Evolutionary conservation across 1,284 basidiomycete genomes (phyloP).

Genomic region (Abortiporus biennis): DNA sequence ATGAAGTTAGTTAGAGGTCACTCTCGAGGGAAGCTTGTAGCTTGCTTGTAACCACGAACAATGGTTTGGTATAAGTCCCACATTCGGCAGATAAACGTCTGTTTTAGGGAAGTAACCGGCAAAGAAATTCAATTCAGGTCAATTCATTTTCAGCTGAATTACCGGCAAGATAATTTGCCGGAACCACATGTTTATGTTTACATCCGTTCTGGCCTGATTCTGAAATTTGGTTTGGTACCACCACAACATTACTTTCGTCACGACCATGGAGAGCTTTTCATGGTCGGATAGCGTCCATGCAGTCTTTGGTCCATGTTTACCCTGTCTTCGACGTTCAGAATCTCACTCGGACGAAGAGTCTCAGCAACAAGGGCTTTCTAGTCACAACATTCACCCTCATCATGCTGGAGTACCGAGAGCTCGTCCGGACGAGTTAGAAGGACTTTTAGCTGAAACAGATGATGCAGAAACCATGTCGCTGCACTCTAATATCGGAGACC

Average conservation of each 20-base stretch:
- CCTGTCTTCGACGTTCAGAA: conserved; percentile 38
- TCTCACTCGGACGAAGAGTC: conserved; percentile 21
- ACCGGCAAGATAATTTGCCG: no score
- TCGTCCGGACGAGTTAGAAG: conserved; percentile 52
- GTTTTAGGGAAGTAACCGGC: no score
- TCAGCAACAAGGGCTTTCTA: conserved; percentile 15
- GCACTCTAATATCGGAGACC: conserved; percentile 53
- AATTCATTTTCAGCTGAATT: no score
- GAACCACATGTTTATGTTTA: no score
- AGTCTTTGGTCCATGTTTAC: conserved; percentile 49
- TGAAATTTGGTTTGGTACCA: no score
- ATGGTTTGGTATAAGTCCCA: no score
- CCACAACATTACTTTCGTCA: conserved; percentile 1
- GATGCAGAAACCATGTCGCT: conserved; percentile 60
- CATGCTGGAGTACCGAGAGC: conserved; percentile 33
- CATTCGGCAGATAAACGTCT: no score
- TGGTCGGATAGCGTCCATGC: conserved; percentile 56
- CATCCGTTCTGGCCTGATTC: no score
- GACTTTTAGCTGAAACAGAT: conserved; percentile 42
- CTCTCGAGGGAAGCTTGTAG: no score
- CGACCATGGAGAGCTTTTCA: conserved; percentile 46
- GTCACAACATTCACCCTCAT: conserved; percentile 20
- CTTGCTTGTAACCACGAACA: no score
- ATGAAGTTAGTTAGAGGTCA: no score
- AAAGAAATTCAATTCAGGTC: no score